These are phyloP conservation scores for Angomonas ambiguus DNA, from an alignment of 208 protist species.

Conservation along the genomic window DNA sequence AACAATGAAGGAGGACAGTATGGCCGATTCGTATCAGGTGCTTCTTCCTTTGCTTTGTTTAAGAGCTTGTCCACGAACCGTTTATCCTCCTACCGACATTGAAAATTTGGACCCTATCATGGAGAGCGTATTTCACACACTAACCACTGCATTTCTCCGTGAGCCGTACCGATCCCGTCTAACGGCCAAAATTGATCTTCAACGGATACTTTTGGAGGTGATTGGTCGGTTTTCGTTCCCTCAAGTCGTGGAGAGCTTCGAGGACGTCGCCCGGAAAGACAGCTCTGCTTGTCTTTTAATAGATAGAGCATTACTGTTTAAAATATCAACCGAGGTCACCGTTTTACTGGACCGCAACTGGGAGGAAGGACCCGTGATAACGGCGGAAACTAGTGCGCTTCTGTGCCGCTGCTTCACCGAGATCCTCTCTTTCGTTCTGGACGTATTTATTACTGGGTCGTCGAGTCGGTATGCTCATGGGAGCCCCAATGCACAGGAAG, in stretches of 20 bases:
- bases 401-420: neutral
- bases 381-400: neutral
- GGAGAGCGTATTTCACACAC: neutral
- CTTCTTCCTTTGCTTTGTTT: constrained; percentile 6
- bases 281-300: neutral
- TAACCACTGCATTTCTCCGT: neutral
- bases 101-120: neutral
- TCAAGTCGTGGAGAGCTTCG: constrained; percentile 16
- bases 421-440: neutral
- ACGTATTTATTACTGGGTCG: neutral
- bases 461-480: neutral
- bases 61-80: neutral
- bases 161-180: constrained; percentile 10
- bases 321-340: constrained; percentile 3
- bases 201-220: constrained; percentile 39
- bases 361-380: neutral
- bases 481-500: neutral
- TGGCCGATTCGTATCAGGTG: neutral
- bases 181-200: constrained; percentile 18
- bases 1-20: neutral
- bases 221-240: constrained; percentile 27
- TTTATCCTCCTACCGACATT: neutral
- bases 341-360: neutral
- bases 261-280: neutral
- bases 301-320: constrained; percentile 15